Evolutionary conservation across 2,329 filamentous ascomycete genomes (phyloP).

Genomic region (Chaetomium sp.): DNA sequence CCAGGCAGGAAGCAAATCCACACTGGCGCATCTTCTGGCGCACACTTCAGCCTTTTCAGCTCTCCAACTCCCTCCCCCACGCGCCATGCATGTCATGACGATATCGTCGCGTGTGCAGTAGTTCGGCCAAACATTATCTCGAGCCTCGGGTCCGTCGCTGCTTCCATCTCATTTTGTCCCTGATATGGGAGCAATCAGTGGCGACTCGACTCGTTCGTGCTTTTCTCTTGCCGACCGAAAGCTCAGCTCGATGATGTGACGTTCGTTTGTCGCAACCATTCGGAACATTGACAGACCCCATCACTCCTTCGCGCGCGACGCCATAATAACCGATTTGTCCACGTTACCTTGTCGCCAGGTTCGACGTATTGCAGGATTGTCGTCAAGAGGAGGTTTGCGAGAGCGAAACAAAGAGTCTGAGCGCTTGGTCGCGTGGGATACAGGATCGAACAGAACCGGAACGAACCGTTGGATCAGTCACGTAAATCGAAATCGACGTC

Average conservation of each 20-base stretch:
- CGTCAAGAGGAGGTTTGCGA: constrained; percentile 20
- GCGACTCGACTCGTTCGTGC: constrained; percentile 16
- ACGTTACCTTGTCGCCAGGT: neutral
- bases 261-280: constrained; percentile 29
- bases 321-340: constrained; percentile 1
- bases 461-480: neutral
- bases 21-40: constrained; percentile 27
- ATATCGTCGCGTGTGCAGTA: constrained; percentile 29
- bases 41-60: constrained; percentile 35
- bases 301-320: constrained; percentile 13
- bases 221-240: constrained; percentile 26
- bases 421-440: constrained; percentile 19
- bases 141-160: neutral
- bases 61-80: constrained; percentile 13
- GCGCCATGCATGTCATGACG: constrained; percentile 30
- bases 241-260: constrained; percentile 33
- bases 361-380: constrained; percentile 22
- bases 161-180: constrained; percentile 7
- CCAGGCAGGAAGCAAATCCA: constrained; percentile 27
- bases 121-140: constrained; percentile 1
- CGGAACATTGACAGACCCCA: constrained; percentile 17
- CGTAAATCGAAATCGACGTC: neutral
- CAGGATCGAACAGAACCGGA: constrained; percentile 2
- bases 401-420: constrained; percentile 15
- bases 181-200: constrained; percentile 30